These are phyloP conservation scores for Quercus berberidifolia DNA, from an alignment of 306 rosid genomes.

Conservation along the genomic window DNA sequence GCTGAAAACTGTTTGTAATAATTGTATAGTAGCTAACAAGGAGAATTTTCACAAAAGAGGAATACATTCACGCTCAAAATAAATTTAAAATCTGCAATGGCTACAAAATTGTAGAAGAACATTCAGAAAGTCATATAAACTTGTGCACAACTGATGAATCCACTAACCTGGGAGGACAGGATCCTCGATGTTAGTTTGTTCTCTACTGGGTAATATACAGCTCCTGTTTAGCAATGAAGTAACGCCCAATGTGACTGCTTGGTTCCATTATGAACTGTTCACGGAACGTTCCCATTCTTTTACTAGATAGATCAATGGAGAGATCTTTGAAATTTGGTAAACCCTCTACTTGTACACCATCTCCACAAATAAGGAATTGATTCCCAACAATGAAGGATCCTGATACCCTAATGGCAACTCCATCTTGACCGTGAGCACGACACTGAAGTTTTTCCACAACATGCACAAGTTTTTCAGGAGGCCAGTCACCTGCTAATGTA, in stretches of 20 bases:
- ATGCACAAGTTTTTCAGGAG: slow-evolving; percentile 85
- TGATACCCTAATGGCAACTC: slow-evolving; percentile 84
- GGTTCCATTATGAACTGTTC: slow-evolving; percentile 87
- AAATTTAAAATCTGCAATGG: not conserved
- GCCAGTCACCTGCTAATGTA: slow-evolving; percentile 89
- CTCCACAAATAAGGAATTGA: slow-evolving; percentile 96
- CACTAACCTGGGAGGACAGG: not conserved
- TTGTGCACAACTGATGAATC: not conserved
- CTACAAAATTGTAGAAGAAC: slow-evolving; percentile 2
- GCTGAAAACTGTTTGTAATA: not conserved
- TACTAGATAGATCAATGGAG: slow-evolving; percentile 62
- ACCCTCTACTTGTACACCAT: slow-evolving; percentile 92
- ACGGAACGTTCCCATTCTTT: slow-evolving; percentile 81
- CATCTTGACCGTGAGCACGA: slow-evolving; percentile 68
- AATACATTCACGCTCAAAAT: not conserved
- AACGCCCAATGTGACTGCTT: slow-evolving; percentile 68
- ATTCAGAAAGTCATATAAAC: not conserved
- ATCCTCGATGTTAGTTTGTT: not conserved
- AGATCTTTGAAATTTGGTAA: slow-evolving; percentile 86
- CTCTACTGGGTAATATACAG: slow-evolving; percentile 63
- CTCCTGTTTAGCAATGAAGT: slow-evolving; percentile 74
- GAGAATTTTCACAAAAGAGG: too few species aligned
- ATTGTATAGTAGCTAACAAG: not conserved
- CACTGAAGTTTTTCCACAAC: slow-evolving; percentile 90
- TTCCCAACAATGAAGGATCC: slow-evolving; percentile 88